Base-by-base conservation (phyloP, 768 basidiomycete species). In the Kwoniella bestiolae region DNA sequence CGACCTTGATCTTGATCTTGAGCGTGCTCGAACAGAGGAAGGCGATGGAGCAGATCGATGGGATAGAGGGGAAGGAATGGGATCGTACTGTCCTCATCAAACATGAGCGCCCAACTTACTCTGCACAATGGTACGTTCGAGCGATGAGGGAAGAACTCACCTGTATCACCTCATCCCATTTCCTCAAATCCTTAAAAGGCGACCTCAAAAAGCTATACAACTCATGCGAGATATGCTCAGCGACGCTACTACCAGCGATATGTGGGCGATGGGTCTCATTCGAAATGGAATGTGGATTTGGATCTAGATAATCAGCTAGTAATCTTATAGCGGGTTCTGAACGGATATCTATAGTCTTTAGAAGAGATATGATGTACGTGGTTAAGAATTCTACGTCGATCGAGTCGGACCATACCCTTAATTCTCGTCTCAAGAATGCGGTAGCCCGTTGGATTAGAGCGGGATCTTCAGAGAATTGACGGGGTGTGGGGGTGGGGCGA, bases 371-470 rank as follows among this genome's bases (percentile, higher is more conserved):
- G 21, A 88, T 91, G 82, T 94, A 91, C 2, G 88, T 90, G 12
- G 91, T 93, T 59, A 97, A 84, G 80, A 94, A 97, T 91, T 95
- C 93, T 5, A 95, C 88, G 75, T 97, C 94, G n/a, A 93, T 82
- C 75, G 88, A 87, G 21, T 18, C 9, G 9, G 86, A 84, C 94
- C 94, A 97, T 3, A 95, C 90, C 55, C 87, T 87, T 46, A 96
- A 82, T 77, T 97, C 94, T 47, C 94, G 85, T 38, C 94, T 85
- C 11, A 96, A 78, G 74, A 95, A 97, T 14, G 84, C 84, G 0
- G 88, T 92, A 32, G 91, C 90, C 11, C 91, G 86, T 56, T 78
- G 71, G 14, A 74, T 62, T 8, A 89, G 83, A 69, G 91, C 89
- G 31, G 85, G 86, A 18, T 92, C 91, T 0, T 89, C 86, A 11